A percentile compares a stretch with the other conserved stretches of the same genome.
Evolutionary conservation across 2,329 filamentous ascomycete species (phyloP).

Genomic region (Pseudogymnoascus sp.): DNA sequence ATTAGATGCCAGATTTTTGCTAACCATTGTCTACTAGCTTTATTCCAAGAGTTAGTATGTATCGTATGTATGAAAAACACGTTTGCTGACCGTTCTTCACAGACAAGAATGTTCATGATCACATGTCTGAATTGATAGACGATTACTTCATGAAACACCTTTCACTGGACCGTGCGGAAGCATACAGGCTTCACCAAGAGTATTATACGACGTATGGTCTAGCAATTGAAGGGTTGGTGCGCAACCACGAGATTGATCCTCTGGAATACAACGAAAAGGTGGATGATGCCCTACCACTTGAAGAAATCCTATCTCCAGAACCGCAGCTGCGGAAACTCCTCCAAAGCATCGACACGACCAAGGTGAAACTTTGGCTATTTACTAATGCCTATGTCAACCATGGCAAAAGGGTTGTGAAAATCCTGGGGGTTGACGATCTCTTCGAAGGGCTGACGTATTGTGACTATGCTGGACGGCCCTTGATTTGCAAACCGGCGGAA

Average conservation of each 20-base stretch:
- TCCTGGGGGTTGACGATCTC: conserved; percentile 76
- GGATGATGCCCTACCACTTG: conserved; percentile 86
- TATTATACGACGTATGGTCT: conserved; percentile 96
- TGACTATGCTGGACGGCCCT: conserved; percentile 66
- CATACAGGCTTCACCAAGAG: conserved; percentile 75
- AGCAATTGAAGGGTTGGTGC: conserved; percentile 90
- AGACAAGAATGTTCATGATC: conserved; percentile 75
- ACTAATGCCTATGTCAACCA: conserved; percentile 95
- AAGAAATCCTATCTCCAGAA: conserved; percentile 74
- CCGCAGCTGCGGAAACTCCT: conserved; percentile 68
- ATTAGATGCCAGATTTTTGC: not conserved
- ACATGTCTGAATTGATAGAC: conserved; percentile 78
- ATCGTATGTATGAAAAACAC: not conserved
- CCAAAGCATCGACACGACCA: conserved; percentile 71
- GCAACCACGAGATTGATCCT: conserved; percentile 90
- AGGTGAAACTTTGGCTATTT: conserved; percentile 87
- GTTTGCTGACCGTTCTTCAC: not conserved
- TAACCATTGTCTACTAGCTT: conserved; percentile 40
- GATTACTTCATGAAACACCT: conserved; percentile 55
- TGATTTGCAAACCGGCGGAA: conserved; percentile 80
- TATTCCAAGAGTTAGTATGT: conserved; percentile 69
- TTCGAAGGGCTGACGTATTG: conserved; percentile 96
- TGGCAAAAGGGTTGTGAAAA: conserved; percentile 69
- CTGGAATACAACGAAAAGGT: conserved; percentile 92
- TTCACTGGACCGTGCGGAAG: conserved; percentile 66